Evolutionary conservation across 257 asterid species (phyloP), one percentile per base, ranked within the genome.

Genomic region (Fraxinus cuspidata): DNA sequence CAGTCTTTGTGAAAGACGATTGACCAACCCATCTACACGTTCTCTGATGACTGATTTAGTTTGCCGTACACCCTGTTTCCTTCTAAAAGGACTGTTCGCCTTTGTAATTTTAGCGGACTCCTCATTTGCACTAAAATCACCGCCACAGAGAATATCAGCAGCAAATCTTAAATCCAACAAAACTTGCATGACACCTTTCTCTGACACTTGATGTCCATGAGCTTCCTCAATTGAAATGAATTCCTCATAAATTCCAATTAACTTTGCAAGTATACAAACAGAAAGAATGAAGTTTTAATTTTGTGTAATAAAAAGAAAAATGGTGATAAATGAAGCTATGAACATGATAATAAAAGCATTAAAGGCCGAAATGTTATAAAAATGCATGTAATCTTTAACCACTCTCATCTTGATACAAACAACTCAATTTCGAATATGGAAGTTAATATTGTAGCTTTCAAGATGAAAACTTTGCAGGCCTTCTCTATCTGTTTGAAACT

Each of bases 161-260:
- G 88, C 86, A 87, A 96, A 92, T 83, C 92, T 96, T 70, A 96
- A 75, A 88, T 96, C 98, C 86, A 96, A 90, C 66, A 96, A 73
- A 69, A 96, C 86, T 89, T 96, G 99, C 81, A 96, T 84, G 84
- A 88, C 79, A 75, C 98, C 99, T 86, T 88, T 93, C 70, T 96
- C 99, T 18, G 98, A 87, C 77, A 96, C 90, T 82, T 71, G 94
- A 78, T 84, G 81, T 49, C 82, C 88, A 69, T 53, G 74, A 49
- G 79, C 81, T 81, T 89, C 97, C 83, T 88, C 89, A 73, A 79
- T 73, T 64, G 88, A 83, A 83, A 93, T 85, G 87, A 96, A 90
- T 83, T 85, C 92, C 71, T 79, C 92, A 87, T 92, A 96, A 75
- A 90, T 84, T 71, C 82, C 91, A 81, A 89, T 82, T 66, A 96